These are phyloP conservation scores for Schoenoplectus triqueter DNA, from an alignment of 202 grass and related monocot species.

Conservation along the genomic window DNA sequence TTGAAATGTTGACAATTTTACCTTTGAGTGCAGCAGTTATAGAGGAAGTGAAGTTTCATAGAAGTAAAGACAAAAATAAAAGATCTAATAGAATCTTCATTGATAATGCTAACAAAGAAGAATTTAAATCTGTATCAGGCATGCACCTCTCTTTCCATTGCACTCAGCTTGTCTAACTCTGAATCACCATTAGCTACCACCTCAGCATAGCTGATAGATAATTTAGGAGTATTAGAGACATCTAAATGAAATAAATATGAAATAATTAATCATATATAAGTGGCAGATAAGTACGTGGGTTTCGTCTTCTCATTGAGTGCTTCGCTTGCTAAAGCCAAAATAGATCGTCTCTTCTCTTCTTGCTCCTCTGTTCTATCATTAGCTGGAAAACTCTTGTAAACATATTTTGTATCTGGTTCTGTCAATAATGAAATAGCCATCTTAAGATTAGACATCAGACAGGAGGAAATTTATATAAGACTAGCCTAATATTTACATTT, in stretches of 20 bases:
- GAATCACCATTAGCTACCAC: conserved; percentile 60
- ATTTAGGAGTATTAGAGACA: conserved; percentile 40
- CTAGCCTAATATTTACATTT: background rate
- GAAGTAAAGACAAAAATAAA: conserved; percentile 38
- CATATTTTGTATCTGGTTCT: conserved; percentile 62
- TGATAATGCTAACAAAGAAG: conserved; percentile 20
- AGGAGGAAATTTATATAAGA: background rate
- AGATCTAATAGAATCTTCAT: background rate
- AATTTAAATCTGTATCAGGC: conserved; percentile 25
- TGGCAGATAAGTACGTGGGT: conserved; percentile 56
- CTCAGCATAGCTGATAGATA: conserved; percentile 65
- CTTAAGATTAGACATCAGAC: conserved; percentile 14
- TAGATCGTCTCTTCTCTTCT: conserved; percentile 84
- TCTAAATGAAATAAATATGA: conserved; percentile 33
- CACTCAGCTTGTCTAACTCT: conserved; percentile 91
- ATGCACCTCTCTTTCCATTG: conserved; percentile 92
- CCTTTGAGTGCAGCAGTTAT: conserved; percentile 20
- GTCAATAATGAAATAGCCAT: conserved; percentile 38
- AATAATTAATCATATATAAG: conserved; percentile 35
- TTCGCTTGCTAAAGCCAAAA: conserved; percentile 73
- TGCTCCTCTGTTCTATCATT: conserved; percentile 95
- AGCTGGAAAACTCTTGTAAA: conserved; percentile 87
- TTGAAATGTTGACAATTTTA: conserved; percentile 16
- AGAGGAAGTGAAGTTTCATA: conserved; percentile 41
- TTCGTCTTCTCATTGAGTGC: conserved; percentile 61